A percentile compares a stretch with the other conserved stretches of the same genome.
phyloP scores from a whole-genome alignment of 129 eudicot species.

The Tagetes patula region DNA sequence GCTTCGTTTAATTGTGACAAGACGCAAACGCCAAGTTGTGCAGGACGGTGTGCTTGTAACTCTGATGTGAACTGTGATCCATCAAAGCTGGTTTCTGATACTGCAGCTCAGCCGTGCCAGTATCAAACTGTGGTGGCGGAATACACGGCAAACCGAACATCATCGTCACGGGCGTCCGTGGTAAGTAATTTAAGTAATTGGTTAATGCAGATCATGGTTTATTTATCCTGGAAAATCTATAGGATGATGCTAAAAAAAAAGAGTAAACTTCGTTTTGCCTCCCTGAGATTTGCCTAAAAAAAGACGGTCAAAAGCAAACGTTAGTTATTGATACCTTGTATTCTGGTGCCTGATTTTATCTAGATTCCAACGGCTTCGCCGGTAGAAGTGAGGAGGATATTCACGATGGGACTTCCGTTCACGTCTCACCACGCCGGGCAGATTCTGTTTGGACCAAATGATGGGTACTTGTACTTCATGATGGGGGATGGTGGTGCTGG shows the following conservation, averaged over 20 bases:
- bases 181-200: conserved; percentile 32
- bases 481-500: conserved; percentile 81
- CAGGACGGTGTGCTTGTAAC: conserved; percentile 83
- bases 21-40: conserved; percentile 54
- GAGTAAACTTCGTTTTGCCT: no score
- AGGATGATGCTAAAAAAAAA: no score
- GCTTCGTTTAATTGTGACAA: conserved; percentile 83
- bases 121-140: conserved; percentile 77
- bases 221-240: no score
- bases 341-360: background rate
- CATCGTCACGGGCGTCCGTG: conserved; percentile 45
- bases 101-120: conserved; percentile 73
- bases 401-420: conserved; percentile 90
- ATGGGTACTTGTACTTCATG: conserved; percentile 78
- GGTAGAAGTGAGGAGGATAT: conserved; percentile 73
- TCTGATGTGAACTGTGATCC: conserved; percentile 91
- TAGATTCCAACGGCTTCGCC: conserved; percentile 69
- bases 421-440: conserved; percentile 82
- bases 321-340: background rate
- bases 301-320: no score
- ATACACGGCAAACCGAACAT: conserved; percentile 53
- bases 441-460: conserved; percentile 75
- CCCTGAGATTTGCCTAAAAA: no score
- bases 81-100: conserved; percentile 48
- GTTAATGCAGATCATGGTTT: no score